Conservation (phyloP, 345 rosid genomes). For the Hibiscus mutabilis region DNA sequence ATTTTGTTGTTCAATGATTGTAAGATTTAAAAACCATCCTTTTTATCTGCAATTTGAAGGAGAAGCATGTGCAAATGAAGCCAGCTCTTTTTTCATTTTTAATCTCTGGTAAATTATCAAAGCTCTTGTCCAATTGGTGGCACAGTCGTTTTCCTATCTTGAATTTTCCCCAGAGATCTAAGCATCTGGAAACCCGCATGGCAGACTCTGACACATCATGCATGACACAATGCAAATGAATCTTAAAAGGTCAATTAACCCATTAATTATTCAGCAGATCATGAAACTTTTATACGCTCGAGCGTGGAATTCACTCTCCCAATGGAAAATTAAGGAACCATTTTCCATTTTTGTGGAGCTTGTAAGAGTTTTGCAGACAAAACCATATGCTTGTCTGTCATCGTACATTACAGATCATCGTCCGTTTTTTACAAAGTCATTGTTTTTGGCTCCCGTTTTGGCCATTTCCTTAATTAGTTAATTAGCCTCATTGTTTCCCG, state of each 20-base stretch:
- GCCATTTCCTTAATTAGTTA: neutral
- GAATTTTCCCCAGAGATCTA: neutral
- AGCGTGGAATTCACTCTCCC: neutral
- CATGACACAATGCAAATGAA: neutral
- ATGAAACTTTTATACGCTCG: neutral
- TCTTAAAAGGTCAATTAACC: neutral
- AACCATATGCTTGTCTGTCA: neutral
- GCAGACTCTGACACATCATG: constrained; percentile 2
- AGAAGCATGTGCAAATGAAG: neutral
- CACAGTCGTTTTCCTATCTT: constrained; percentile 12
- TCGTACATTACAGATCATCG: neutral
- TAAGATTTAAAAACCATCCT: too few species aligned
- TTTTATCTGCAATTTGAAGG: too few species aligned
- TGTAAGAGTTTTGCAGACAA: neutral
- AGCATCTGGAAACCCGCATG: neutral
- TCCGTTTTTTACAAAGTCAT: neutral
- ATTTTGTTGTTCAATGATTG: neutral
- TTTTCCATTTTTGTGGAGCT: neutral
- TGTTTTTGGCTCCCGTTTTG: neutral
- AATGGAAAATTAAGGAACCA: too few species aligned
- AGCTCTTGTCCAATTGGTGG: constrained; percentile 7
- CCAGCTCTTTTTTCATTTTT: neutral
- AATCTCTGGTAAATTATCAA: neutral
- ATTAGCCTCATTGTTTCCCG: neutral
- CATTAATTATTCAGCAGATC: neutral